Conservation (phyloP, 257 asterid genomes). For the Rhazya stricta region DNA sequence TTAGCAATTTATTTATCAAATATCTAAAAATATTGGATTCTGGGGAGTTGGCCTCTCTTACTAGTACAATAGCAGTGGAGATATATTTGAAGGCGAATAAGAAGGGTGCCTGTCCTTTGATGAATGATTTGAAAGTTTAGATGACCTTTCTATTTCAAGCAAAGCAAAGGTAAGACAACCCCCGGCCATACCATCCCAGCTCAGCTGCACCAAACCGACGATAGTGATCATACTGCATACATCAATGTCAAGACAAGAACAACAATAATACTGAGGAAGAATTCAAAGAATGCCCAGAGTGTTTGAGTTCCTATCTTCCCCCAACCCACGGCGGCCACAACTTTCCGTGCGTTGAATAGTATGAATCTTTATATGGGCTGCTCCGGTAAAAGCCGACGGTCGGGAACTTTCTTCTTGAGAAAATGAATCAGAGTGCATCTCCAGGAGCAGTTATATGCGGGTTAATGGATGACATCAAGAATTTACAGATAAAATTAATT, state of each 20-base stretch:
- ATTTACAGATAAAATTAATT: neutral
- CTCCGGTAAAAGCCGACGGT: too few species aligned
- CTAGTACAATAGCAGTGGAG: too few species aligned
- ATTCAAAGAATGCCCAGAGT: neutral
- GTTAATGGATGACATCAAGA: neutral
- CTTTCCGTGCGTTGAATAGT: neutral
- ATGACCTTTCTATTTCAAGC: too few species aligned
- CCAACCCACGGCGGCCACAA: neutral
- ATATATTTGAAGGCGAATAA: too few species aligned
- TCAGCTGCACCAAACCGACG: neutral
- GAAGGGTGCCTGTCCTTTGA: too few species aligned
- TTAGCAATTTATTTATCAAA: too few species aligned
- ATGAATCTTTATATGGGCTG: too few species aligned
- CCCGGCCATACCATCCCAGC: conserved; percentile 17
- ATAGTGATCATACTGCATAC: neutral
- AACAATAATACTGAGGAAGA: neutral
- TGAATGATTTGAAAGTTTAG: too few species aligned
- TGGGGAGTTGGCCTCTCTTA: too few species aligned
- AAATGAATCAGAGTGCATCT: neutral
- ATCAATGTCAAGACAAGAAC: neutral
- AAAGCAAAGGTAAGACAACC: too few species aligned
- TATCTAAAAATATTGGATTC: too few species aligned
- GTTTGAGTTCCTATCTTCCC: neutral
- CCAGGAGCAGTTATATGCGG: neutral
- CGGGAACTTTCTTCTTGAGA: neutral